These are phyloP conservation scores for Leptodontidium sp. DNA, from an alignment of 2,329 filamentous ascomycete genomes.

Conservation along the genomic window DNA sequence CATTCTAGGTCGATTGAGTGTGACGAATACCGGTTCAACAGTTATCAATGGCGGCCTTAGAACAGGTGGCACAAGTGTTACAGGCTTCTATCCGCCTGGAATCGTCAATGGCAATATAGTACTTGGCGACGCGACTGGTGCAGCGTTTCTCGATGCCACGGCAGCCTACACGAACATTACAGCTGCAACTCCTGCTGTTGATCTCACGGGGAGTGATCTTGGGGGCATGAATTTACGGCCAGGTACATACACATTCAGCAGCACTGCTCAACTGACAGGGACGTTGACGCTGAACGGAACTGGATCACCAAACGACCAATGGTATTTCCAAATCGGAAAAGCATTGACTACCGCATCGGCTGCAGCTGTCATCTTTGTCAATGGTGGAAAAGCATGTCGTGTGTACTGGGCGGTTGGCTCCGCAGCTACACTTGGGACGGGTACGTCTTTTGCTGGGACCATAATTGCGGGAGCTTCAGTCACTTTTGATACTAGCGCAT, in stretches of 20 bases:
- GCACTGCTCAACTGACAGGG: constrained; percentile 11
- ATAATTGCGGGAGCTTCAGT: constrained; percentile 25
- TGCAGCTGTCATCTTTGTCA: constrained; percentile 1
- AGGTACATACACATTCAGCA: constrained; percentile 16
- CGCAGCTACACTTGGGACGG: constrained; percentile 25
- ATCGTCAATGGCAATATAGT: constrained; percentile 1
- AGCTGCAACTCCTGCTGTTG: not conserved
- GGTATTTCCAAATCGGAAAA: constrained; percentile 26
- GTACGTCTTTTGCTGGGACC: constrained; percentile 22
- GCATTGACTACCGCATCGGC: constrained; percentile 7
- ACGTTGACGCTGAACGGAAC: constrained; percentile 14
- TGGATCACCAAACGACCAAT: constrained; percentile 11
- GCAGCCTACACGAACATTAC: constrained; percentile 7
- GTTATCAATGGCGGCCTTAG: constrained; percentile 10
- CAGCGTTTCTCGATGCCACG: not conserved
- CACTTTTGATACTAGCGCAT: constrained; percentile 13
- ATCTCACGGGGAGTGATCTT: constrained; percentile 10
- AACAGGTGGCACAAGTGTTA: constrained; percentile 17
- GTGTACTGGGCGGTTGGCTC: constrained; percentile 28
- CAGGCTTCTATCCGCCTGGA: constrained; percentile 12
- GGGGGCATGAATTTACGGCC: constrained; percentile 3
- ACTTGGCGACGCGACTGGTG: not conserved
- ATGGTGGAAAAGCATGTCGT: constrained; percentile 14
- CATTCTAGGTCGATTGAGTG: not conserved
- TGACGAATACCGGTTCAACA: constrained; percentile 18